Conservation (phyloP, 2,329 filamentous ascomycete species). For the Penicillium sp. region DNA sequence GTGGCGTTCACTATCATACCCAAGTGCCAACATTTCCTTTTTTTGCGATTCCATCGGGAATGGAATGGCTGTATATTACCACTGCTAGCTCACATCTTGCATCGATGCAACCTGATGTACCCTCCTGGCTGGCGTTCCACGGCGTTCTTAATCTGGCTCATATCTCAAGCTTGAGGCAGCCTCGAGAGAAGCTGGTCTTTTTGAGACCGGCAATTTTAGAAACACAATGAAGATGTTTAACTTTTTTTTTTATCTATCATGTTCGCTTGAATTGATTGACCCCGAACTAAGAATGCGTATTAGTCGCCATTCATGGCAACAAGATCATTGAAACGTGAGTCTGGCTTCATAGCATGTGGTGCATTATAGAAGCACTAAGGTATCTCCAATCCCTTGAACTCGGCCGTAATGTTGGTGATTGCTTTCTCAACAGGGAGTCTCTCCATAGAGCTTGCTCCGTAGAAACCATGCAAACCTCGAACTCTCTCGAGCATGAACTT, state of each 20-base stretch:
- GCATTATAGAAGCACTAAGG: not conserved
- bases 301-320: not conserved
- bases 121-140: not conserved
- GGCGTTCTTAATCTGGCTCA: not conserved
- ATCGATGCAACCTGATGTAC: not conserved
- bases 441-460: constrained; percentile 68
- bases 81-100: not conserved
- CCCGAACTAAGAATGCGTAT: not conserved
- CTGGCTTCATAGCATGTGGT: not conserved
- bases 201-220: not conserved
- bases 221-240: not conserved
- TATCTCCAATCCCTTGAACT: constrained; percentile 50
- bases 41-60: not conserved
- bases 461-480: constrained; percentile 67
- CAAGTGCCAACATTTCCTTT: not conserved
- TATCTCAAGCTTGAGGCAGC: not conserved
- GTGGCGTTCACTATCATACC: not conserved
- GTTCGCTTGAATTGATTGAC: not conserved
- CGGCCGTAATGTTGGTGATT: constrained; percentile 57
- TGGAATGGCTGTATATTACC: not conserved
- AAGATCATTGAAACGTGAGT: not conserved
- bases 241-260: not conserved
- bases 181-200: not conserved
- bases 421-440: constrained; percentile 66
- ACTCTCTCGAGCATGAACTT: constrained; percentile 61